Evolutionary conservation across 2,329 filamentous ascomycete genomes (phyloP), one percentile per base, ranked within the genome.

Genomic region (Aspergillus costaricaensis): DNA sequence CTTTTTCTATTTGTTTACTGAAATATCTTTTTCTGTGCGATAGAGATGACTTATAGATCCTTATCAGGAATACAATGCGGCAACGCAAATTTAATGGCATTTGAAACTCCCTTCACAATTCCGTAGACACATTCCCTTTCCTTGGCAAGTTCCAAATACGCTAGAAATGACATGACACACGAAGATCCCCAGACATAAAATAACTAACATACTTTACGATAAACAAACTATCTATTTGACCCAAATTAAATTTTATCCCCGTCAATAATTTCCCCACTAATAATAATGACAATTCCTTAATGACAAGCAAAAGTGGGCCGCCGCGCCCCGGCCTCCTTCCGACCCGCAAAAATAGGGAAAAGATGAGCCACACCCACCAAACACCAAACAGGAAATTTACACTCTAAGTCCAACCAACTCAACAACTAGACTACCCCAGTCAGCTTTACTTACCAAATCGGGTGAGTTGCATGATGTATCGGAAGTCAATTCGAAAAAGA

Each of bases 11-110:
- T 55, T 15, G 30, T 23, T 23, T 23, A 5, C 4, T 23, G 21
- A 3, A 23, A 23, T 23, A 23, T 23, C 21, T 23, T 23, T 23
- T 27, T 27, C 25, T 27, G 50, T 17, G 53, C 38, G 36, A 55
- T 55, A 55, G 52, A 55, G 41, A 44, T 44, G 41, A 44, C 19
- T 47, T 55, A 54, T 54, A 53, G 50, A 36, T 39, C 30, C 54
- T 57, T 57, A 47, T 38, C 25, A 51, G 32, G 17, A 39, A 55
- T 38, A 25, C 38, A 50, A 58, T 43, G 49, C 51, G 32, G 43
- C 58, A 25, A 59, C 52, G 52, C 52, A 51, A 51, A 48, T 44
- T 32, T 21, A 44, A 21, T 44, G 39, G 39, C 39, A 19, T 44
- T 27, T 27, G 25, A 7, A 15, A 19, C 19, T 23, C 15, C 7